Evolutionary conservation across 345 rosid species (phyloP).

Genomic region (Turnera subulata): DNA sequence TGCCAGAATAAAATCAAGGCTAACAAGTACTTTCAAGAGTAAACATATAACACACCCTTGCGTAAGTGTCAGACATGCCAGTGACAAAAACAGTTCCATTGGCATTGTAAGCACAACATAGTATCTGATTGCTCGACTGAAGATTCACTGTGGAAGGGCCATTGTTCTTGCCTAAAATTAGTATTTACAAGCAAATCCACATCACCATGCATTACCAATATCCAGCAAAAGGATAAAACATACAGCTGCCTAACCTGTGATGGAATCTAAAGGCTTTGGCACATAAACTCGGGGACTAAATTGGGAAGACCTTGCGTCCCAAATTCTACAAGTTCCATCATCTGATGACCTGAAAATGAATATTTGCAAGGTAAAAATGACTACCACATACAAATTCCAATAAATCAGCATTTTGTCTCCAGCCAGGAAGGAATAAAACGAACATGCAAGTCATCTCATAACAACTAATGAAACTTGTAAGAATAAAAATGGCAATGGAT

Average conservation of each 20-base stretch:
- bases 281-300: slow-evolving; percentile 70
- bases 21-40: slow-evolving; percentile 10
- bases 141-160: slow-evolving; percentile 50
- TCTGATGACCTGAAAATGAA: slow-evolving; percentile 73
- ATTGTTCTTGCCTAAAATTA: slow-evolving; percentile 53
- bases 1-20: slow-evolving; percentile 9
- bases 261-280: slow-evolving; percentile 68
- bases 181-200: background rate
- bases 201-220: too few species aligned
- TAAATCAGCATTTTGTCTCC: slow-evolving; percentile 1
- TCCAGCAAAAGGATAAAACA: slow-evolving; percentile 8
- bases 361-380: slow-evolving; percentile 12
- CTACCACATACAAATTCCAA: slow-evolving; percentile 1
- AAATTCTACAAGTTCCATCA: slow-evolving; percentile 98
- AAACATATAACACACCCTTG: slow-evolving; percentile 65
- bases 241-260: slow-evolving; percentile 44
- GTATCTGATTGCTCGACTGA: slow-evolving; percentile 70
- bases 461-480: slow-evolving; percentile 5
- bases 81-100: slow-evolving; percentile 94
- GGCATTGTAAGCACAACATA: slow-evolving; percentile 92
- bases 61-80: slow-evolving; percentile 94
- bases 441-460: slow-evolving; percentile 6
- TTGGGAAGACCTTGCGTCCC: slow-evolving; percentile 89
- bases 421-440: slow-evolving; percentile 11
- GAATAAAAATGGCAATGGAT: slow-evolving; percentile 5